A percentile compares a stretch with the other conserved stretches of the same genome.
phyloP scores from a whole-genome alignment of 2,329 filamentous ascomycete genomes.

The Rutstroemia sp. region DNA sequence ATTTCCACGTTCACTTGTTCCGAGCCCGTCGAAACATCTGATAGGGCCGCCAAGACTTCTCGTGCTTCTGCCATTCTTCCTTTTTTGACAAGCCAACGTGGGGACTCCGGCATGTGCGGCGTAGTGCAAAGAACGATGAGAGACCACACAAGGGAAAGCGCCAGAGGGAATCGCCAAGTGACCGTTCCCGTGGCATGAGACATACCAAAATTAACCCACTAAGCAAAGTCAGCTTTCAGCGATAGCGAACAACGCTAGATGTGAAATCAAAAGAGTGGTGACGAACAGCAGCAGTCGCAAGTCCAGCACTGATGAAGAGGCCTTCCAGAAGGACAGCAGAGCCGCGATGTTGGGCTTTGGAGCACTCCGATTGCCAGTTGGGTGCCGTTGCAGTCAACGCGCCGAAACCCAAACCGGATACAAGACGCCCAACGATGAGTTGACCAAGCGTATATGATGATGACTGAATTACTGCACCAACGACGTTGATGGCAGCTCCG shows the following conservation, averaged over 20 bases:
- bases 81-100: constrained; percentile 39
- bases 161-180: constrained; percentile 54
- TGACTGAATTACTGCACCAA: constrained; percentile 42
- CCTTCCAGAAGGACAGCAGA: constrained; percentile 55
- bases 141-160: constrained; percentile 51
- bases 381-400: constrained; percentile 43
- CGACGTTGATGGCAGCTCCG: constrained; percentile 49
- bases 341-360: constrained; percentile 47
- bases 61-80: constrained; percentile 38
- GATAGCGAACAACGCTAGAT: neutral
- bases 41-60: constrained; percentile 36
- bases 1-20: constrained; percentile 49
- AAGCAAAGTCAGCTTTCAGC: constrained; percentile 22
- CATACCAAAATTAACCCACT: constrained; percentile 52
- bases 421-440: constrained; percentile 43
- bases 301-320: constrained; percentile 46
- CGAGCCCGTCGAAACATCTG: constrained; percentile 37
- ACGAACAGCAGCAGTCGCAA: constrained; percentile 8
- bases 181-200: constrained; percentile 44
- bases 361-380: constrained; percentile 55
- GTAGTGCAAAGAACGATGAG: constrained; percentile 48
- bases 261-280: neutral
- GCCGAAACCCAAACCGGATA: constrained; percentile 44
- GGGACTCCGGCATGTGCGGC: constrained; percentile 45
- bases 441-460: constrained; percentile 40